A percentile compares a stretch with the other conserved stretches of the same genome.
Conservation (phyloP, 2,329 filamentous ascomycete genomes). For the Fusarium lyarnte region DNA sequence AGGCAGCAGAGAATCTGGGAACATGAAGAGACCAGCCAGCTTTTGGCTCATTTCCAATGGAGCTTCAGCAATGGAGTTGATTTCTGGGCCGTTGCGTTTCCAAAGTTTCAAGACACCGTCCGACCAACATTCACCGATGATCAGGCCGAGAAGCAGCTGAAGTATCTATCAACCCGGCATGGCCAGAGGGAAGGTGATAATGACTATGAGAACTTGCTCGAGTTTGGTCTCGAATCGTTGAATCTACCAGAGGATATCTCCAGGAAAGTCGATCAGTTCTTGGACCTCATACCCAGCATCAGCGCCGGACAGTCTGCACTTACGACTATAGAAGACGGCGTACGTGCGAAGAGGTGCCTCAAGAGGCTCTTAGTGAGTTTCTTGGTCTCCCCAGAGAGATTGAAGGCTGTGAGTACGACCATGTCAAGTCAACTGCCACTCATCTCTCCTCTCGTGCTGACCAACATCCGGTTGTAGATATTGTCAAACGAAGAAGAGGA, state of each 20-base stretch:
- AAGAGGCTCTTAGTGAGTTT: not conserved
- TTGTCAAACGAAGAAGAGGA: not conserved
- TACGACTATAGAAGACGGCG: not conserved
- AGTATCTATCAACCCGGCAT: not conserved
- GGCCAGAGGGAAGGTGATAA: not conserved
- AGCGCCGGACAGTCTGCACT: accelerated
- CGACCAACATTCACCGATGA: not conserved
- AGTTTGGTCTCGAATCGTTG: not conserved
- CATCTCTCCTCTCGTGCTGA: not conserved
- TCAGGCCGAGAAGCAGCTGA: not conserved
- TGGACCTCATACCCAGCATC: accelerated
- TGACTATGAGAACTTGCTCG: accelerated
- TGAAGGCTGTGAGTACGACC: not conserved
- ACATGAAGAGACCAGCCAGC: accelerated
- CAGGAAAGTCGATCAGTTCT: not conserved
- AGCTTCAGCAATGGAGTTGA: not conserved
- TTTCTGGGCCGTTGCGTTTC: accelerated
- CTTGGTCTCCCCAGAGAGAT: not conserved
- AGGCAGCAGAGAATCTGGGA: accelerated
- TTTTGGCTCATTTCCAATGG: not conserved
- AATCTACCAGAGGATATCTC: not conserved
- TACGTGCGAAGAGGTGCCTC: not conserved
- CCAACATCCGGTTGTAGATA: not conserved
- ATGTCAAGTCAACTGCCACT: not conserved
- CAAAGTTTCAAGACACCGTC: not conserved